Conservation (phyloP, 306 rosid species). For the Rosa chinensis region DNA sequence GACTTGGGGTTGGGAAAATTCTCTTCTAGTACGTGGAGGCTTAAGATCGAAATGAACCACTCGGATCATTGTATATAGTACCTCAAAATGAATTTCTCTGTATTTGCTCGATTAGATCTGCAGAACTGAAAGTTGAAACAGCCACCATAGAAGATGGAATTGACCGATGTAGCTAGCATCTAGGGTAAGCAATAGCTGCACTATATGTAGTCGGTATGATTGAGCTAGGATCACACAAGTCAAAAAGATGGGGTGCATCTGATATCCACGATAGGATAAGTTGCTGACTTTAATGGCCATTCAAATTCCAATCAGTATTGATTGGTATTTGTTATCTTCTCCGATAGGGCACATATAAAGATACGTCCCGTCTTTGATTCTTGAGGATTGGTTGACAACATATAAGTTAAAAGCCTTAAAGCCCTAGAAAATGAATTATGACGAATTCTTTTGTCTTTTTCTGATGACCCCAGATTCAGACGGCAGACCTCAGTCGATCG, state of each 20-base stretch:
- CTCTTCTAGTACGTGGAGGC: neutral
- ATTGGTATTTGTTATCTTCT: neutral
- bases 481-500: neutral
- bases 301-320: neutral
- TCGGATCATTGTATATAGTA: no score
- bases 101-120: neutral
- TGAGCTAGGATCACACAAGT: neutral
- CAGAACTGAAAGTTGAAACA: neutral
- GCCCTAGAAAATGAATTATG: neutral
- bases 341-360: neutral
- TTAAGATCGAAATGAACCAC: neutral
- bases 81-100: neutral
- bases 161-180: neutral
- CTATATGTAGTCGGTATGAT: neutral
- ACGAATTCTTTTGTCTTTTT: neutral
- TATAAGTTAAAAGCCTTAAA: neutral
- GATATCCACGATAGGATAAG: slow-evolving; percentile 3
- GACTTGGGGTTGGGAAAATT: neutral
- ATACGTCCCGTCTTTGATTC: neutral
- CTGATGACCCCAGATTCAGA: neutral
- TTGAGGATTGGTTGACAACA: neutral
- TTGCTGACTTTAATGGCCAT: neutral
- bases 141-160: neutral
- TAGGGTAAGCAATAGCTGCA: neutral
- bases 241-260: neutral